phyloP scores from a whole-genome alignment of 1,139 yeast genomes.

The Sugiyamaella neomexicana region DNA sequence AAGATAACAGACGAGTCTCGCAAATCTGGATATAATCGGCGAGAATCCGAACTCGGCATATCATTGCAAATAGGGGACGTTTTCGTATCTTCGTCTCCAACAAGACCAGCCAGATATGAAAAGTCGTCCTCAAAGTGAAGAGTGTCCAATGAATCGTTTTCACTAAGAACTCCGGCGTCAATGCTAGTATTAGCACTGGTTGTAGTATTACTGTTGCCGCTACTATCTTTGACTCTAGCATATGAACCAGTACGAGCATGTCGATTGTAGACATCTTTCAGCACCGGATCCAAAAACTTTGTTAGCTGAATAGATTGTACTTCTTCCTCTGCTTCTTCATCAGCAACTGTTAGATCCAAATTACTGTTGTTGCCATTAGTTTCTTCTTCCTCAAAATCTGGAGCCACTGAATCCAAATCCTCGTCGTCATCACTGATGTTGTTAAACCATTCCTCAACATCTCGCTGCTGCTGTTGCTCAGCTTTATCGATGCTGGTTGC shows the following conservation, averaged over 20 bases:
- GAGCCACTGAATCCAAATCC: conserved; percentile 19
- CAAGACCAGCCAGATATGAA: conserved; percentile 38
- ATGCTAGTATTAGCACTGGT: conserved; percentile 3
- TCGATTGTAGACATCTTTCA: conserved; percentile 18
- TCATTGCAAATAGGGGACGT: conserved; percentile 29
- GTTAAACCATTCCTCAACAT: conserved; percentile 40
- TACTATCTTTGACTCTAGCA: conserved; percentile 18
- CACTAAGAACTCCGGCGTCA: conserved; percentile 1
- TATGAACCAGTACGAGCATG: conserved; percentile 19
- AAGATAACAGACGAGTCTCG: conserved; percentile 39
- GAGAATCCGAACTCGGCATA: conserved; percentile 22
- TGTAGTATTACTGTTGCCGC: background rate
- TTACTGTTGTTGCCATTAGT: conserved; percentile 1
- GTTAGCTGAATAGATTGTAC: conserved; percentile 18
- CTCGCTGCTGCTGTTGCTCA: conserved; percentile 34
- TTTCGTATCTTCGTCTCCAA: conserved; percentile 32
- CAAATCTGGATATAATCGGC: conserved; percentile 33
- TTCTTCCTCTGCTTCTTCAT: conserved; percentile 13
- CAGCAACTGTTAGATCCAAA: conserved; percentile 7
- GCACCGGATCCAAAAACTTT: conserved; percentile 18
- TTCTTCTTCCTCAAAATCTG: conserved; percentile 18
- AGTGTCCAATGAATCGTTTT: conserved; percentile 21
- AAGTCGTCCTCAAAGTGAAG: conserved; percentile 36
- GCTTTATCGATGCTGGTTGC: conserved; percentile 24
- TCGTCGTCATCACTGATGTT: conserved; percentile 21